Base-by-base conservation (phyloP, 371 early-diverging fungal genomes). In the Mucor racemosus region DNA sequence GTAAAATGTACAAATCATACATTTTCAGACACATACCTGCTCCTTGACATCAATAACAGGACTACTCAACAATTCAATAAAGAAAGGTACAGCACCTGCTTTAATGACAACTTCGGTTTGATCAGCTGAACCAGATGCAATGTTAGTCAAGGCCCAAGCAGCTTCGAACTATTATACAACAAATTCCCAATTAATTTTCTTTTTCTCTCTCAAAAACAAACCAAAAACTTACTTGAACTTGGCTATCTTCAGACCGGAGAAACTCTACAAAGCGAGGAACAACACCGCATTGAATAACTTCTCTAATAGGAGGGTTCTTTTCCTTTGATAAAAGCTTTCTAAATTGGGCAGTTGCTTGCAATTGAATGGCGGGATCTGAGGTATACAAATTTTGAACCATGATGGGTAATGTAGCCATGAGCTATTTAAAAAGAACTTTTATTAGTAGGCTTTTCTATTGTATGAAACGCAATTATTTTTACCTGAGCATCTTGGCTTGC, bases 101-200 rank as follows among this genome's bases (percentile, higher is more conserved):
- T 98, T 89, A 63, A 99, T 94, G 14, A 99, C 98, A 60, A 88
- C 89, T 75, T 93, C 88, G 5, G 99, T 99, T 81, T 99, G 99
- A 65, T 88, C 79, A 3, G 97, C 92, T 14, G 95, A 93, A 39
- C 99, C 99, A 15, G 99, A 99, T 17, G 99, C 99, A 79, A 99
- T 99, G 81, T 99, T 99, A 64, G 99, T 99, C 71, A 99, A 84
- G 21, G 99, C 99, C 99, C 99, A 99, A 31, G 99, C 99, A 58
- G 99, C 94, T 81, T 99, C 99, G 80, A 99, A 97, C 95, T 98
- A 35, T 55, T 5, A 15, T 15, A 35, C 14, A 31, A 5, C 15
- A 44, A 44, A 55, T 0, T 58, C 5, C 34, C 4, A 33, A 1
- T 58, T 58, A n/a, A 13, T 19, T 17, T 40, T 39, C 10, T 55